phyloP scores from a whole-genome alignment of 2,329 filamentous ascomycete species.

The Aspergillus floridensis region DNA sequence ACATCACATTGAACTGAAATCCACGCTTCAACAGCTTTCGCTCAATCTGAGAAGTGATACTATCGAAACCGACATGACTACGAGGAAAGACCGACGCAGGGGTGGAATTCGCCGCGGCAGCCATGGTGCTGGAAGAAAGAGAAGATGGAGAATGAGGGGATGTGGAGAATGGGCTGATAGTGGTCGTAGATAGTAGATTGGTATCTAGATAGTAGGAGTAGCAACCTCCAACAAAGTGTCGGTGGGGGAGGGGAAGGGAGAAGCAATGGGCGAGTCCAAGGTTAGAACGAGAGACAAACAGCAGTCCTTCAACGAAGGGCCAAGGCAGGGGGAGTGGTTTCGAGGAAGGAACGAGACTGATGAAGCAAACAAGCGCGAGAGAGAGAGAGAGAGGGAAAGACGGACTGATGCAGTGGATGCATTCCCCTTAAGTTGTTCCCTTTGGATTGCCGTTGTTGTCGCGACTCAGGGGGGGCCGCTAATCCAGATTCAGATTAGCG shows the following conservation, averaged over 20 bases:
- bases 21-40: slow-evolving; percentile 99
- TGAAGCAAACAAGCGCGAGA: slow-evolving; percentile 13
- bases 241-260: slow-evolving; percentile 27
- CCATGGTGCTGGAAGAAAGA: slow-evolving; percentile 56
- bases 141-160: slow-evolving; percentile 15
- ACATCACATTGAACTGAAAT: slow-evolving; percentile 99
- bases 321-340: not conserved
- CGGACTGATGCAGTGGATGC: slow-evolving; percentile 7
- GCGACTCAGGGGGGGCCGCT: slow-evolving; percentile 39
- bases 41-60: slow-evolving; percentile 99
- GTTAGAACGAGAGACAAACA: slow-evolving; percentile 15
- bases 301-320: slow-evolving; percentile 3
- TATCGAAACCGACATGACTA: slow-evolving; percentile 99
- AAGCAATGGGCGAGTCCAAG: slow-evolving; percentile 19
- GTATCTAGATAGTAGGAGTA: slow-evolving; percentile 2
- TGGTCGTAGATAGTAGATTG: slow-evolving; percentile 5
- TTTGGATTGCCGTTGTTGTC: slow-evolving; percentile 18
- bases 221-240: not conserved
- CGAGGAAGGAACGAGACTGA: slow-evolving; percentile 3
- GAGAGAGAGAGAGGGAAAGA: slow-evolving; percentile 3
- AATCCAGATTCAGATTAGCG: slow-evolving; percentile 32
- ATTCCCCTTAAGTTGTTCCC: slow-evolving; percentile 7
- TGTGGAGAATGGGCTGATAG: not conserved
- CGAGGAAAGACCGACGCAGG: slow-evolving; percentile 70
- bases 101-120: slow-evolving; percentile 60